phyloP scores from a whole-genome alignment of 2,329 filamentous ascomycete species.

The Rhytidhysteron rufulum region DNA sequence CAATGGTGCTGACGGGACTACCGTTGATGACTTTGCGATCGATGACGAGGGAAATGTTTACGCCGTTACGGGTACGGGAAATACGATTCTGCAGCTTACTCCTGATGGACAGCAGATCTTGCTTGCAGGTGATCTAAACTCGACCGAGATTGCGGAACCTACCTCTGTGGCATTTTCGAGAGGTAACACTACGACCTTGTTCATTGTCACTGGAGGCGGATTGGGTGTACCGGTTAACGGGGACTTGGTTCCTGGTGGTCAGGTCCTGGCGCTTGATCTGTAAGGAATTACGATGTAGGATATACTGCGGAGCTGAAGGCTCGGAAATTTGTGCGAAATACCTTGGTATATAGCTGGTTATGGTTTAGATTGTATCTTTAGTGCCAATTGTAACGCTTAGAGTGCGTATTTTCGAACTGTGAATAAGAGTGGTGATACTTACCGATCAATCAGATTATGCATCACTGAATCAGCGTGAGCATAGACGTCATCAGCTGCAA shows the following conservation, averaged over 20 bases:
- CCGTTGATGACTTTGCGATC: slow-evolving; percentile 2
- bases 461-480: too few species aligned
- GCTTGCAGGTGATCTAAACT: slow-evolving; percentile 1
- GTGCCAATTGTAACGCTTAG: too few species aligned
- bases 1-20: background rate
- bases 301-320: too few species aligned
- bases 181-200: background rate
- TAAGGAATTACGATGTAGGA: background rate
- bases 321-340: too few species aligned
- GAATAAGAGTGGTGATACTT: too few species aligned
- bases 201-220: background rate
- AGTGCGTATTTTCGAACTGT: too few species aligned
- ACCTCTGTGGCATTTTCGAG: slow-evolving; percentile 2
- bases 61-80: background rate
- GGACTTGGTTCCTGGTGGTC: background rate
- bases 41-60: background rate
- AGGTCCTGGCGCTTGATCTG: background rate
- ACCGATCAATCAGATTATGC: too few species aligned
- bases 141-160: background rate
- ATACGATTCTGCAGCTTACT: background rate
- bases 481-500: too few species aligned
- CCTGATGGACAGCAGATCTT: background rate
- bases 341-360: too few species aligned
- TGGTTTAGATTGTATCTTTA: too few species aligned
- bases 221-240: background rate